Base-by-base conservation (phyloP, 2,329 filamentous ascomycete species). In the Davidsoniella neocaledoniae region DNA sequence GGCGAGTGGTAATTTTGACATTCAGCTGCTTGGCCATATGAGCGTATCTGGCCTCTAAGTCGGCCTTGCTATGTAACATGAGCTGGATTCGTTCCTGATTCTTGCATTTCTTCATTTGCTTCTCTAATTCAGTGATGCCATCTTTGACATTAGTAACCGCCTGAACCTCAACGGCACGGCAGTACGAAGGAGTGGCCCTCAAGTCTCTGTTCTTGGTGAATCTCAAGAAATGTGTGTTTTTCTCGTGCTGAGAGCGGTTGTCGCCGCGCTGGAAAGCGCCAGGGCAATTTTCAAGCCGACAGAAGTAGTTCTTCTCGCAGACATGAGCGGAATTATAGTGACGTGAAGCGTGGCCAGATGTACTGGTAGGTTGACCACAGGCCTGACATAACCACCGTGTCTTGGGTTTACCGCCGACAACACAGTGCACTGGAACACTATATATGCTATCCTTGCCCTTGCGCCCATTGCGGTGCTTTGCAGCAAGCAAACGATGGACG, bases 231-330 rank as follows among this genome's bases (percentile, higher is more conserved):
- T 33, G 29, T 0, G 29, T 33, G 29, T 33, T 46, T 21, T 46
- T 46, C 39, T 49, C 47, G n/a, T 49, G 47, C 26, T 49, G 47
- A 8, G 43, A 29, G 7, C 40, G 47, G 29, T 49, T 49, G 47
- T 49, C 47, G 6, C 21, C 29, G 17, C 47, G 47, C 47, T 49
- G 42, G 14, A 49, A 49, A 6, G 38, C 38, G 14, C 43, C 39
- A 10, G 19, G 23, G 40, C 47, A 49, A 29, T 49, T 49, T 14
- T 39, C 39, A 14, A 49, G 47, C 10, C 47, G 39, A 38, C 47
- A 49, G 9, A 25, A 12, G 29, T 42, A 49, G 9, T 29, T 39
- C 14, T 33, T 33, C 3, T 49, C 40, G 17, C 21, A 16, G 23
- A 36, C 21, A 41, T 49, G 47, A 29, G 43, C 26, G 8, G 40